These are phyloP conservation scores for Trametes cubensis DNA, from an alignment of 768 basidiomycete genomes.

Conservation along the genomic window DNA sequence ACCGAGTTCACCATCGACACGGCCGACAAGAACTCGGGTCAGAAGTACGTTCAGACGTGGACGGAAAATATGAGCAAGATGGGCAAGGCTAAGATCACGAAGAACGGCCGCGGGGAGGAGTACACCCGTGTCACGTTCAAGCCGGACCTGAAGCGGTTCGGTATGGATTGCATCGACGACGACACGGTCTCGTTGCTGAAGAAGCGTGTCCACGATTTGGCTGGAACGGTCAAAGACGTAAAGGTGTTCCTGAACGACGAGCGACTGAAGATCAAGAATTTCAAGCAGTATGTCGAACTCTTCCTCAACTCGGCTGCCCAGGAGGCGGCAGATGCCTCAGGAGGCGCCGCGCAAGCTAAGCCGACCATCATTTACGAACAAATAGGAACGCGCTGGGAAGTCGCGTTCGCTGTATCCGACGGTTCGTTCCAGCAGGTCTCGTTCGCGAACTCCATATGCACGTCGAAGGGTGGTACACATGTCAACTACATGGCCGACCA, in stretches of 20 bases:
- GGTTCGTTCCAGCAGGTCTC: conserved; percentile 93
- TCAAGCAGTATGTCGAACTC: conserved; percentile 97
- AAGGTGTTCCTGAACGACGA: conserved; percentile 95
- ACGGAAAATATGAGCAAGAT: conserved; percentile 90
- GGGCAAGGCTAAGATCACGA: conserved; percentile 90
- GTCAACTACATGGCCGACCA: conserved; percentile 85
- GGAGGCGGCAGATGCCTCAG: conserved; percentile 66
- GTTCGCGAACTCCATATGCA: conserved; percentile 97
- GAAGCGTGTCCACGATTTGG: conserved; percentile 96
- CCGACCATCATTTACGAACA: conserved; percentile 82
- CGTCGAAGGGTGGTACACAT: conserved; percentile 95
- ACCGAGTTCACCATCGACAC: conserved; percentile 95
- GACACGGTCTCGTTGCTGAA: conserved; percentile 87
- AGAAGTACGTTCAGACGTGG: conserved; percentile 97
- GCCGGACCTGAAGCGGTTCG: conserved; percentile 90
- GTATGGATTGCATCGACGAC: conserved; percentile 88
- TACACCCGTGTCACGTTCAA: conserved; percentile 92
- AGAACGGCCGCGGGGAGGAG: conserved; percentile 84
- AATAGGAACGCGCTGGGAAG: conserved; percentile 85
- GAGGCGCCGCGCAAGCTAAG: conserved; percentile 79
- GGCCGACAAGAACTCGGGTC: conserved; percentile 78
- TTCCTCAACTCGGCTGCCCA: conserved; percentile 80
- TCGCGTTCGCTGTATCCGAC: conserved; percentile 93
- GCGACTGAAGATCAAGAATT: conserved; percentile 88
- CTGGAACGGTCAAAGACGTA: conserved; percentile 90